phyloP scores from a whole-genome alignment of 352 stramenopile species.

The Thalassiosira sp. region DNA sequence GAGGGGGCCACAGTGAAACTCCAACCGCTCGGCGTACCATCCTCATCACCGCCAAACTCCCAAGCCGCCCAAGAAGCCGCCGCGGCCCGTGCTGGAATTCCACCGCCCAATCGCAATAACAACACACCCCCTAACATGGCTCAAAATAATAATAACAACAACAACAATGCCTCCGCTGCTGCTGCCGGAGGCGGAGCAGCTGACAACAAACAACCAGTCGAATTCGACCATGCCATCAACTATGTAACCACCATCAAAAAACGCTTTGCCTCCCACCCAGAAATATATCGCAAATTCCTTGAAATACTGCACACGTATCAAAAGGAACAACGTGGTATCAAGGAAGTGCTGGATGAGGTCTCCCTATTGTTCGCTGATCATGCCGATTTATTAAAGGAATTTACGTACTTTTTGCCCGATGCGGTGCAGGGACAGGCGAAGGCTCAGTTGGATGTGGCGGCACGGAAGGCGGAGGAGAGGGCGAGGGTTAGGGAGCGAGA shows the following conservation, averaged over 20 bases:
- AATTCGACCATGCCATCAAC: constrained; percentile 99
- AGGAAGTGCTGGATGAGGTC: constrained; percentile 97
- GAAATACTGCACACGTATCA: constrained; percentile 99
- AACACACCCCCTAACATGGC: too few species aligned
- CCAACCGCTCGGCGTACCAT: too few species aligned
- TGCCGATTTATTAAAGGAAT: constrained; percentile 97
- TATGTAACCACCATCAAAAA: constrained; percentile 99
- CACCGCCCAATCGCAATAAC: too few species aligned
- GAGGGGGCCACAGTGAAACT: too few species aligned
- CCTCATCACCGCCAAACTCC: too few species aligned
- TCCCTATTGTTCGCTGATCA: constrained; percentile 98
- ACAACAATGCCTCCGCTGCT: too few species aligned
- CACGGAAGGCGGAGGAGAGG: constrained; percentile 77
- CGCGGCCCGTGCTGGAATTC: too few species aligned
- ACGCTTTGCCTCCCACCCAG: constrained; percentile 94
- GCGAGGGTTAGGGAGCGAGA: constrained; percentile 29
- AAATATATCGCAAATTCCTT: constrained; percentile 99
- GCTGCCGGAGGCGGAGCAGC: not conserved
- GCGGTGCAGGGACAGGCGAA: constrained; percentile 96
- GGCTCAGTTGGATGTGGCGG: constrained; percentile 71
- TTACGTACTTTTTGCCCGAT: constrained; percentile 99
- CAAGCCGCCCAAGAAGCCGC: too few species aligned
- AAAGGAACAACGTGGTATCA: constrained; percentile 98
- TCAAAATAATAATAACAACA: too few species aligned
- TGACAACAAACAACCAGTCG: constrained; percentile 86